Evolutionary conservation across 2,329 filamentous ascomycete species (phyloP).

Genomic region (Capronia coronata): DNA sequence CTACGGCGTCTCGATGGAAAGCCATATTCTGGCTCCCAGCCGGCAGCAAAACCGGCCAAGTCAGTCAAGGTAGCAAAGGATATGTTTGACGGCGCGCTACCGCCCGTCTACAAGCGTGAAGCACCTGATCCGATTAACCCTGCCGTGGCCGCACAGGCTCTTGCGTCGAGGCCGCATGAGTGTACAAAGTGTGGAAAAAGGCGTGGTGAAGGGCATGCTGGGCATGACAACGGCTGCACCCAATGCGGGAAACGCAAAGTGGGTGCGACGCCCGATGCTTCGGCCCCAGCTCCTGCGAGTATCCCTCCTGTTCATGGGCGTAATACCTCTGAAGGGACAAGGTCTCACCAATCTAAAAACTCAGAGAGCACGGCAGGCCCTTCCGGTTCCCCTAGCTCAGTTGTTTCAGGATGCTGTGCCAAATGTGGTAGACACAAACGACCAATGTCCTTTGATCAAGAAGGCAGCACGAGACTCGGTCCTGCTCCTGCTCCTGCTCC

Average conservation of each 20-base stretch:
- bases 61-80: slow-evolving; percentile 28
- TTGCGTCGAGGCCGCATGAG: not conserved
- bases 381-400: slow-evolving; percentile 12
- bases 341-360: slow-evolving; percentile 11
- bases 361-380: slow-evolving; percentile 19
- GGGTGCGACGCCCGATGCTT: not conserved
- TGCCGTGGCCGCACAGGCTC: slow-evolving; percentile 5
- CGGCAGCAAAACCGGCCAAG: slow-evolving; percentile 16
- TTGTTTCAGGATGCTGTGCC: slow-evolving; percentile 8
- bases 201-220: slow-evolving; percentile 8
- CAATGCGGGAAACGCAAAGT: slow-evolving; percentile 24
- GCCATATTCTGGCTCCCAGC: slow-evolving; percentile 14
- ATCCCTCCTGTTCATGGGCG: slow-evolving; percentile 3
- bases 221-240: slow-evolving; percentile 11
- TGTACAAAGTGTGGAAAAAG: slow-evolving; percentile 23
- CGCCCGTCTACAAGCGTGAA: slow-evolving; percentile 25
- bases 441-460: slow-evolving; percentile 5
- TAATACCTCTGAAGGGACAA: slow-evolving; percentile 10
- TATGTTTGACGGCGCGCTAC: slow-evolving; percentile 27
- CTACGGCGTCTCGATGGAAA: slow-evolving; percentile 24
- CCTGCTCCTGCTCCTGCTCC: slow-evolving; percentile 9
- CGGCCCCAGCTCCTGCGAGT: not conserved
- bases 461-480: slow-evolving; percentile 1
- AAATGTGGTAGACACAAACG: slow-evolving; percentile 22
- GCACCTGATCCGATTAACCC: slow-evolving; percentile 12